Percentiles rank a stretch among this genome's conserved stretches.
Evolutionary conservation across 2,329 filamentous ascomycete genomes (phyloP).

Genomic region (Dendryphion nanum): DNA sequence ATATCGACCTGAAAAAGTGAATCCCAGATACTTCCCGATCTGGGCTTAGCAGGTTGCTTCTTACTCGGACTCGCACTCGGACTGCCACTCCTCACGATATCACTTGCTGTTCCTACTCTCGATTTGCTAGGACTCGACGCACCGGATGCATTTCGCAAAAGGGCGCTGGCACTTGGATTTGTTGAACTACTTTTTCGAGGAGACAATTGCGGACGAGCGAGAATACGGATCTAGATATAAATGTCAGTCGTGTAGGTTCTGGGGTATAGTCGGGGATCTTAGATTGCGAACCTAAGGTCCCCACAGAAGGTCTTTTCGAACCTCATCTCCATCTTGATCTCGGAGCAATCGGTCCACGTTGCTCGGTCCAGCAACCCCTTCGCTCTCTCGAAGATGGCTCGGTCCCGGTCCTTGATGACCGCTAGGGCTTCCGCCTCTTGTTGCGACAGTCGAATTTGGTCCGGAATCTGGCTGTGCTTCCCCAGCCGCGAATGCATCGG

Average conservation of each 20-base stretch:
- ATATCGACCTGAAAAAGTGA: conserved; percentile 41
- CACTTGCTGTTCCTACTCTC: not conserved
- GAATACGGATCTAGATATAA: too few relatives aligned
- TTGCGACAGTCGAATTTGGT: conserved; percentile 27
- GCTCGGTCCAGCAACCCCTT: conserved; percentile 18
- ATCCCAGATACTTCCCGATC: conserved; percentile 38
- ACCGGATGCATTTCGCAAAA: conserved; percentile 4
- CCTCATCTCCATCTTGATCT: conserved; percentile 42
- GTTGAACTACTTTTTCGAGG: conserved; percentile 13
- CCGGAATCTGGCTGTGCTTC: conserved; percentile 23
- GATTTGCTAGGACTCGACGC: conserved; percentile 2
- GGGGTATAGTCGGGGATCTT: conserved; percentile 28
- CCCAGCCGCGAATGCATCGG: conserved; percentile 20
- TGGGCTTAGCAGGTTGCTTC: conserved; percentile 10
- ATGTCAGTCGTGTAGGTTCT: too few relatives aligned
- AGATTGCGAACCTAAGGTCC: conserved; percentile 41
- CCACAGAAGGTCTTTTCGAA: conserved; percentile 46
- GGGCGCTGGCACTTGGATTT: conserved; percentile 1
- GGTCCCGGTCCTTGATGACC: conserved; percentile 23
- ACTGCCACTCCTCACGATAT: not conserved
- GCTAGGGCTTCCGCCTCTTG: conserved; percentile 30
- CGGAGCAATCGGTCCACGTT: conserved; percentile 19
- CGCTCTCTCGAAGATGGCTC: conserved; percentile 33
- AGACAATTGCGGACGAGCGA: too few relatives aligned
- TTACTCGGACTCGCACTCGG: conserved; percentile 8